Base-by-base conservation (phyloP, 2,329 filamentous ascomycete species). In the Amauroascus verrucosus region DNA sequence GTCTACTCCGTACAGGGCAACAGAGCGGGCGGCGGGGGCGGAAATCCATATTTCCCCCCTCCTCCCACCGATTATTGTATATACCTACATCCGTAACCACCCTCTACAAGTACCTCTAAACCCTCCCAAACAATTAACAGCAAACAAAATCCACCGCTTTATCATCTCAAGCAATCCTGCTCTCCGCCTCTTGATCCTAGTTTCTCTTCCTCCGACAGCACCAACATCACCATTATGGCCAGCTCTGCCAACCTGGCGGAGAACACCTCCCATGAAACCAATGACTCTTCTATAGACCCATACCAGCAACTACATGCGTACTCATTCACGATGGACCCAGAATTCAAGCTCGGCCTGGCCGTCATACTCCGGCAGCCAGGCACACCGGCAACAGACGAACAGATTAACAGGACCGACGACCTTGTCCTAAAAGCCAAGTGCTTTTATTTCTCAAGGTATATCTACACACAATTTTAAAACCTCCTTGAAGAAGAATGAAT, bases 281-380 rank as follows among this genome's bases (percentile, higher is more conserved):
- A 35, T 16, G 35, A 22, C 46, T 16, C 48, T 7, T 43, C 38
- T n/a, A 33, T 9, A 33, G 44, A 53, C n/a, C 43, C 35, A 35
- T 73, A 69, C 50, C 59, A 66, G 38, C 54, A 54, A 44, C 54
- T 76, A 20, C 63, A 63, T 8, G 54, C 62, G 14, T 75, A 76
- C 55, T 59, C 66, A 18, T 76, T 75, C 57, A 52, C 57, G 18
- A 54, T 63, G 6, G 74, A 76, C 55, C 53, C 58, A 1, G 72
- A 76, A 56, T 76, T 75, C 58, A 71, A 69, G 54, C 66, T 65
- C 45, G 74, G 74, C n/a, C 67, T 76, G n/a, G 65, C 69, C 8
- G 63, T 70, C 24, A 74, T 76, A 45, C 65, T 76, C 14, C 68
- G 71, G 32, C 71, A 73, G 52, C 64, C 68, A 9, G 64, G 64